These are phyloP conservation scores for Aquilaria sinensis DNA, from an alignment of 345 rosid genomes.

Conservation along the genomic window DNA sequence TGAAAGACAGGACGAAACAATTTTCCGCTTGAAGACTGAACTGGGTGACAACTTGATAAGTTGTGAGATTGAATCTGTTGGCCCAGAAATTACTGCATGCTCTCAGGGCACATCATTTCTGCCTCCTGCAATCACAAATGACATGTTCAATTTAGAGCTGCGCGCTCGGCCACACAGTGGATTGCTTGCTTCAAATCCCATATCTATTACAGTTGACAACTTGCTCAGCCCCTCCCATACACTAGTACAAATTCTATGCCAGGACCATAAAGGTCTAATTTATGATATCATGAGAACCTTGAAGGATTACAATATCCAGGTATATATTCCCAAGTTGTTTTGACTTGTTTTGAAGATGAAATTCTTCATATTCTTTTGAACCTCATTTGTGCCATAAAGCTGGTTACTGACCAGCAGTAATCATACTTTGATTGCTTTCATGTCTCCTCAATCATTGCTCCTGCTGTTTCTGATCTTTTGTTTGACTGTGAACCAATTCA, in stretches of 20 bases:
- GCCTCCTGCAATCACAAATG: conserved; percentile 45
- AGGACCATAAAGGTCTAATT: conserved; percentile 67
- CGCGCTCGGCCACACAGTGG: conserved; percentile 26
- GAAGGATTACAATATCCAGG: conserved; percentile 66
- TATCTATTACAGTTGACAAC: conserved; percentile 46
- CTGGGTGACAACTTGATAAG: conserved; percentile 47
- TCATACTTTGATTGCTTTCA: not conserved
- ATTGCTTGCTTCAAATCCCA: conserved; percentile 27
- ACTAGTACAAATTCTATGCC: conserved; percentile 47
- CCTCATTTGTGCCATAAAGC: too few species aligned
- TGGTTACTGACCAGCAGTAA: not conserved
- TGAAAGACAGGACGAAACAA: conserved; percentile 42
- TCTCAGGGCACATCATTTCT: conserved; percentile 55
- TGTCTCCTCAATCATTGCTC: not conserved
- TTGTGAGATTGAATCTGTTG: conserved; percentile 57
- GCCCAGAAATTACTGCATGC: conserved; percentile 46
- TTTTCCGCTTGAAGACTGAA: conserved; percentile 26
- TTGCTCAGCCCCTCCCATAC: conserved; percentile 57
- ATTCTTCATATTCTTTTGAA: not conserved
- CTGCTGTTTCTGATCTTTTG: not conserved
- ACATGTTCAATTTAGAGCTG: conserved; percentile 42
- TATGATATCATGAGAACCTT: conserved; percentile 63
- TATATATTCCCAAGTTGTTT: conserved; percentile 4
- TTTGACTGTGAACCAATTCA: conserved; percentile 13
- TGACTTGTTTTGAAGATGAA: not conserved